These are phyloP conservation scores for Lachnellula hyalina DNA, from an alignment of 2,329 filamentous ascomycete species.

Conservation along the genomic window DNA sequence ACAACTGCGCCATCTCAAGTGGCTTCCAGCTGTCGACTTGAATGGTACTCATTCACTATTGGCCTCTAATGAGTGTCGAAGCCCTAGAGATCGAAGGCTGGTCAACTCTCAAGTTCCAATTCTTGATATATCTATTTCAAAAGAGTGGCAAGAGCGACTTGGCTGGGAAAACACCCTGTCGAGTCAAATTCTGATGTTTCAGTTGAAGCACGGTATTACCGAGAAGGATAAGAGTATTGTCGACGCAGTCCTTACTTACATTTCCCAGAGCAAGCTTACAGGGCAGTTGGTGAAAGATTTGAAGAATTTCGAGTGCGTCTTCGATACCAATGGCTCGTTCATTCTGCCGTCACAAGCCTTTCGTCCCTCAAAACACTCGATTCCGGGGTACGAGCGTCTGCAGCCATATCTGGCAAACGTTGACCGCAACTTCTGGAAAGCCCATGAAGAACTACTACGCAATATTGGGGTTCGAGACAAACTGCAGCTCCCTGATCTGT, in stretches of 20 bases:
- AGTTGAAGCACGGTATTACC: slow-evolving; percentile 16
- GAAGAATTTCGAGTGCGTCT: slow-evolving; percentile 12
- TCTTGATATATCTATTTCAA: slow-evolving; percentile 5
- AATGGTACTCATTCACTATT: slow-evolving; percentile 2
- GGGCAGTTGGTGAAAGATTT: slow-evolving; percentile 7
- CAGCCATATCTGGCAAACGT: slow-evolving; percentile 22
- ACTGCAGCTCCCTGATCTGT: slow-evolving; percentile 18
- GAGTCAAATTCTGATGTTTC: slow-evolving; percentile 11
- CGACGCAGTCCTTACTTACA: slow-evolving; percentile 18
- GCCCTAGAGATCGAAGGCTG: slow-evolving; percentile 10
- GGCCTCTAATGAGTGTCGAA: slow-evolving; percentile 17
- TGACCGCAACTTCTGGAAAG: slow-evolving; percentile 18
- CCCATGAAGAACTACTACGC: slow-evolving; percentile 15
- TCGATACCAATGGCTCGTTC: slow-evolving; percentile 6
- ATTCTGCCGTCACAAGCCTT: slow-evolving; percentile 17
- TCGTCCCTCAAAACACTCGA: slow-evolving; percentile 2
- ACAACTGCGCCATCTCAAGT: slow-evolving; percentile 10
- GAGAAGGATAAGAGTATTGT: slow-evolving; percentile 10
- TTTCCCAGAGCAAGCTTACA: slow-evolving; percentile 1
- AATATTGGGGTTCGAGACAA: slow-evolving; percentile 17
- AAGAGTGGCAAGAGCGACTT: slow-evolving; percentile 15
- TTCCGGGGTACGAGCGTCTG: slow-evolving; percentile 13
- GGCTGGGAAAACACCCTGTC: slow-evolving; percentile 19
- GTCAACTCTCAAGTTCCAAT: slow-evolving; percentile 16
- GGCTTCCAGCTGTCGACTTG: slow-evolving; percentile 15